Conservation (phyloP, 2,329 filamentous ascomycete species). For the Mollisia scopiformis region DNA sequence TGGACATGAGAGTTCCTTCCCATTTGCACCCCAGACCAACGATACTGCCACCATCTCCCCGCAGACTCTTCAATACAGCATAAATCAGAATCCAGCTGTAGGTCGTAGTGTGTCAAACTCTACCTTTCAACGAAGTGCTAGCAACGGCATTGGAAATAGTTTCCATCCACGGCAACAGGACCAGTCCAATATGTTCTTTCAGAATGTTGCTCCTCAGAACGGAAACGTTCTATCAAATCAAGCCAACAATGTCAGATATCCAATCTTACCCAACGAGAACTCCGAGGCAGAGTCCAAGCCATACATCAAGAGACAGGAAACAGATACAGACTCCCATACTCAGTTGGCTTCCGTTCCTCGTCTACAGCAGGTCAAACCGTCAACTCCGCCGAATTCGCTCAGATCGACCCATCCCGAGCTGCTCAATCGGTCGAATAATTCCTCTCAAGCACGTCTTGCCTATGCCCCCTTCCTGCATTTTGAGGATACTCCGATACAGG, state of each 20-base stretch:
- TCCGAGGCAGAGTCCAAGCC: neutral
- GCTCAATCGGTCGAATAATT: constrained; percentile 17
- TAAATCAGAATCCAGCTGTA: constrained; percentile 25
- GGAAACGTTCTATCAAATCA: constrained; percentile 17
- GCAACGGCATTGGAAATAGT: constrained; percentile 18
- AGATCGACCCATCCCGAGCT: constrained; percentile 32
- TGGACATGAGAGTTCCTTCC: constrained; percentile 29
- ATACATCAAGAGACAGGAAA: neutral
- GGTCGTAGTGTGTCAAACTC: constrained; percentile 23
- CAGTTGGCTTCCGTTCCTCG: neutral
- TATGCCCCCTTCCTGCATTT: constrained; percentile 34
- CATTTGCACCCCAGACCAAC: constrained; percentile 22
- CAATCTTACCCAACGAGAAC: constrained; percentile 17
- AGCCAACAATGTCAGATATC: constrained; percentile 18
- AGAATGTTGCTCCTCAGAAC: constrained; percentile 17
- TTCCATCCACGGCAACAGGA: constrained; percentile 25
- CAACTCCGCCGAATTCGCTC: constrained; percentile 18
- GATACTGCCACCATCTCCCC: constrained; percentile 33
- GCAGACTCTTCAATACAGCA: constrained; percentile 35
- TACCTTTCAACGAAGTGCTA: constrained; percentile 25
- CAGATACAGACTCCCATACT: neutral
- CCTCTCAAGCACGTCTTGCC: constrained; percentile 27
- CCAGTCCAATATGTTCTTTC: constrained; percentile 6
- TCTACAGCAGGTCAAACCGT: constrained; percentile 15
- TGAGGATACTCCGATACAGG: constrained; percentile 28